Percentiles rank a stretch among this genome's conserved stretches.
phyloP scores from a whole-genome alignment of 2,329 filamentous ascomycete genomes.

The Drechslerella dactyloides region DNA sequence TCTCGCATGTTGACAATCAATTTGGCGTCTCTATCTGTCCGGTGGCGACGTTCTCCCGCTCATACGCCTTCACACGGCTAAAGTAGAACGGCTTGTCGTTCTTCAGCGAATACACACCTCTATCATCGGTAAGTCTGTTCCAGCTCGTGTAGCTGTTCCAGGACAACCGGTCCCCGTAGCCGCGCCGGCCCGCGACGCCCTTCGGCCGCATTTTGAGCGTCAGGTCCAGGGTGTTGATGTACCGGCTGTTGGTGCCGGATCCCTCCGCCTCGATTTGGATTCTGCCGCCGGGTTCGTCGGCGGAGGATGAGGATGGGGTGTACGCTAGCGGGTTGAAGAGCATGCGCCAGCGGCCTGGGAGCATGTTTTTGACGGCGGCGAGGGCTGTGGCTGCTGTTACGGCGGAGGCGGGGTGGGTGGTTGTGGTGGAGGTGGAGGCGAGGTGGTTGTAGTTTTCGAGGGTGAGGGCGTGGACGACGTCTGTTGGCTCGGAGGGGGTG shows the following conservation, averaged over 20 bases:
- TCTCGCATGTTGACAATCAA: too few species aligned
- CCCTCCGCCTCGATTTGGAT: slow-evolving; percentile 88
- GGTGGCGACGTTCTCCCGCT: slow-evolving; percentile 57
- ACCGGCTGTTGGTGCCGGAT: slow-evolving; percentile 65
- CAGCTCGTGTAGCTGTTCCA: slow-evolving; percentile 95
- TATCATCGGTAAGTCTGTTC: slow-evolving; percentile 86
- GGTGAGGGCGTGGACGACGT: slow-evolving; percentile 83
- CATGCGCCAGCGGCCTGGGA: slow-evolving; percentile 71
- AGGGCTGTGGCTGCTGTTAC: slow-evolving; percentile 57
- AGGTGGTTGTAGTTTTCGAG: slow-evolving; percentile 66
- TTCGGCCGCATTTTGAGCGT: slow-evolving; percentile 64
- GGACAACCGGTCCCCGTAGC: slow-evolving; percentile 77
- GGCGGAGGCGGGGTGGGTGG: slow-evolving; percentile 56
- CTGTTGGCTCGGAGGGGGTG: slow-evolving; percentile 79
- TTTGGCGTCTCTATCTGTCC: not conserved
- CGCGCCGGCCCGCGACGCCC: slow-evolving; percentile 64
- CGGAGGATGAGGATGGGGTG: slow-evolving; percentile 51
- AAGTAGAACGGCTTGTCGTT: slow-evolving; percentile 72
- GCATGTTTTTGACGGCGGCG: slow-evolving; percentile 59
- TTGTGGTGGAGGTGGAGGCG: slow-evolving; percentile 53
- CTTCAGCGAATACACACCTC: slow-evolving; percentile 76
- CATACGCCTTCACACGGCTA: slow-evolving; percentile 70
- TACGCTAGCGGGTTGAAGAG: slow-evolving; percentile 61
- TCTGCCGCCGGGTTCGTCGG: slow-evolving; percentile 58
- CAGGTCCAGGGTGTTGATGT: slow-evolving; percentile 83